Evolutionary conservation across 495 filamentous ascomycete species (phyloP).

Genomic region (Penicillium longicatenatum): DNA sequence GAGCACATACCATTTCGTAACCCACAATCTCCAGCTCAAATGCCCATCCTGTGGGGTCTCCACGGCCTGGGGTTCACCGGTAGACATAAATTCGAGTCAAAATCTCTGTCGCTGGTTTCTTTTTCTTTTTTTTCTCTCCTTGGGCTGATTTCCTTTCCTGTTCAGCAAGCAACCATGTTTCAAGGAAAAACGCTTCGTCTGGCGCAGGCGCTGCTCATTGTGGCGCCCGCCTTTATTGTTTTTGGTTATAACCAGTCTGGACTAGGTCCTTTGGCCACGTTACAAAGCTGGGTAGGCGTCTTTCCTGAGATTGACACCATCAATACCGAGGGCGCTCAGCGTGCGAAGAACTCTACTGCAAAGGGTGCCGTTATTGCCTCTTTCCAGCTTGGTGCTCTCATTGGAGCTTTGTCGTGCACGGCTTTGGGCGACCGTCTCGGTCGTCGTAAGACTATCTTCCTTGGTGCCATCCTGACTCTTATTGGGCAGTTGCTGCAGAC

Average conservation of each 20-base stretch:
- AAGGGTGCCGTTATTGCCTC: constrained; percentile 45
- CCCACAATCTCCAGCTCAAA: neutral
- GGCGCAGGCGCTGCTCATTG: constrained; percentile 35
- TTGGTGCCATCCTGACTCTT: constrained; percentile 50
- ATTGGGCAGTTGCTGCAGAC: constrained; percentile 54
- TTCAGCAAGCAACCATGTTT: constrained; percentile 2
- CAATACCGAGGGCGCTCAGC: constrained; percentile 28
- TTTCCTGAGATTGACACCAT: constrained; percentile 40
- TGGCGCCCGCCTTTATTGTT: constrained; percentile 40
- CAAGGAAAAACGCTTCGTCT: constrained; percentile 22
- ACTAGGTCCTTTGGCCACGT: constrained; percentile 26
- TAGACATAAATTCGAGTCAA: neutral
- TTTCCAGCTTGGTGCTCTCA: constrained; percentile 45
- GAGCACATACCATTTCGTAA: neutral
- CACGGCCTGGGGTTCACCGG: neutral
- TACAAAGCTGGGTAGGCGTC: constrained; percentile 30
- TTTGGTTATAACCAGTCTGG: constrained; percentile 42
- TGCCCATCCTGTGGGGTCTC: constrained; percentile 3
- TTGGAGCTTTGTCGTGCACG: constrained; percentile 43
- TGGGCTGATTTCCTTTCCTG: neutral
- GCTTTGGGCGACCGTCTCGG: constrained; percentile 50
- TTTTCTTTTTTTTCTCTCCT: neutral
- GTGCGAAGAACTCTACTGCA: constrained; percentile 31
- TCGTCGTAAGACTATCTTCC: constrained; percentile 55
- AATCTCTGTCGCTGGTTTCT: neutral